phyloP scores from a whole-genome alignment of 345 rosid genomes.

The Moricandia arvensis region DNA sequence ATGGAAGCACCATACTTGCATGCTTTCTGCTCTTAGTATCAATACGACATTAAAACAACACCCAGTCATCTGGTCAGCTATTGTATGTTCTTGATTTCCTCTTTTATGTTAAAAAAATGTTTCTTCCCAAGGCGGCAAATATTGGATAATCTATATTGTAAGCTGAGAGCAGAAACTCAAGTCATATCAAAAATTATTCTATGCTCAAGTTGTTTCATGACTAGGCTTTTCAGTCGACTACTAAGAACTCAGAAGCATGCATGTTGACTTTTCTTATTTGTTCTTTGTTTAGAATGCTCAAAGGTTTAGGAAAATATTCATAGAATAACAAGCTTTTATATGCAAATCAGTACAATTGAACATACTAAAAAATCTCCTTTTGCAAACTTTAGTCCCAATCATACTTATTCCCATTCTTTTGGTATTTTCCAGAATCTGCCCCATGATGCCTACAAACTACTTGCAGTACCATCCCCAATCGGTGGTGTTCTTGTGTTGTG shows the following conservation, averaged over 20 bases:
- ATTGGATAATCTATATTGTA: conserved; percentile 7
- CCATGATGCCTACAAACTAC: conserved; percentile 92
- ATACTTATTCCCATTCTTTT: conserved; percentile 24
- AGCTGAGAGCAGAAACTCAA: conserved; percentile 16
- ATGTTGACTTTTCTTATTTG: background rate
- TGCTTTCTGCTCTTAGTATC: conserved; percentile 93
- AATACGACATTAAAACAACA: conserved; percentile 92
- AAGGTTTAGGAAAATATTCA: background rate
- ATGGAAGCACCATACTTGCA: conserved; percentile 97
- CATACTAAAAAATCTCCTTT: conserved; percentile 8
- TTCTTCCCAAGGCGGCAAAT: conserved; percentile 13
- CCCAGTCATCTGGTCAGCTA: conserved; percentile 95
- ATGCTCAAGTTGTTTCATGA: conserved; percentile 1
- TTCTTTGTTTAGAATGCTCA: conserved; percentile 13
- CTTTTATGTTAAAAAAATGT: background rate
- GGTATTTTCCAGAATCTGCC: conserved; percentile 79
- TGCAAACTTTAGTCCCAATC: conserved; percentile 11
- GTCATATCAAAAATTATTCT: conserved; percentile 4
- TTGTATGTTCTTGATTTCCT: conserved; percentile 57
- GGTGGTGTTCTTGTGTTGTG: conserved; percentile 94
- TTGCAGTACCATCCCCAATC: conserved; percentile 93
- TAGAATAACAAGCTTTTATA: conserved; percentile 6
- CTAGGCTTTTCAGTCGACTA: conserved; percentile 23
- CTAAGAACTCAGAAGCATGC: conserved; percentile 1
- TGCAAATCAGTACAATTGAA: conserved; percentile 14